Percentiles rank a stretch among this genome's conserved stretches.
Conservation (phyloP, 2,329 filamentous ascomycete genomes). For the Didymella pinodella region DNA sequence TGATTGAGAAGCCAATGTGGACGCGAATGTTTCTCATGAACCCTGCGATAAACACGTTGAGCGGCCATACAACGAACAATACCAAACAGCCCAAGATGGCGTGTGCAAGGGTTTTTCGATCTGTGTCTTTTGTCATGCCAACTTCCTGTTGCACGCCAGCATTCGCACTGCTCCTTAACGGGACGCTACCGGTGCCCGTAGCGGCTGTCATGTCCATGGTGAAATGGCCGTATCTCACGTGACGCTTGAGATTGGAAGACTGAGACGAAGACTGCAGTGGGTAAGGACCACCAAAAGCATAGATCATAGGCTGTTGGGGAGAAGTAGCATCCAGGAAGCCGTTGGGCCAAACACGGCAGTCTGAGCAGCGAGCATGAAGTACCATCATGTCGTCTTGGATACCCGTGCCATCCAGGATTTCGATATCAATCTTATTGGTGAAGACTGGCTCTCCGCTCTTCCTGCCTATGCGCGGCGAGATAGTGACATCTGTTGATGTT, state of each 20-base stretch:
- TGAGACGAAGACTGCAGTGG: conserved; percentile 38
- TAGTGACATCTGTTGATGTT: conserved; percentile 41
- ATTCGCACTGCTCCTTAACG: conserved; percentile 28
- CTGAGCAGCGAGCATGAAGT: conserved; percentile 50
- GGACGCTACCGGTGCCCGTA: conserved; percentile 47
- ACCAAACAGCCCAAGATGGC: conserved; percentile 45
- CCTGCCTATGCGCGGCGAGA: conserved; percentile 48
- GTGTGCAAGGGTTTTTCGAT: conserved; percentile 43
- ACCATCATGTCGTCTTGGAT: conserved; percentile 50
- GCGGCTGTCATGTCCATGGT: conserved; percentile 53
- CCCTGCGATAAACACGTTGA: conserved; percentile 49
- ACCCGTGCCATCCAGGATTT: conserved; percentile 40
- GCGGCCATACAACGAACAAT: conserved; percentile 43
- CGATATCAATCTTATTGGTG: conserved; percentile 38
- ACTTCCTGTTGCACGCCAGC: conserved; percentile 38
- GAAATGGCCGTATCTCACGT: conserved; percentile 52
- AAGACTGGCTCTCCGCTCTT: conserved; percentile 49
- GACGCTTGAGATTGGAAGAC: conserved; percentile 48
- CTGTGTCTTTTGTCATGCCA: conserved; percentile 35
- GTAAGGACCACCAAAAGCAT: conserved; percentile 51
- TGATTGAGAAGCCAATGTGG: conserved; percentile 53
- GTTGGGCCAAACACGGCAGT: conserved; percentile 51
- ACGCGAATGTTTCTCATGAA: conserved; percentile 52
- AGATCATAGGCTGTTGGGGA: conserved; percentile 51
- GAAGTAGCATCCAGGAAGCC: conserved; percentile 47